phyloP scores from a whole-genome alignment of 108 stramenopile genomes.

The Conticribra guillardii region DNA sequence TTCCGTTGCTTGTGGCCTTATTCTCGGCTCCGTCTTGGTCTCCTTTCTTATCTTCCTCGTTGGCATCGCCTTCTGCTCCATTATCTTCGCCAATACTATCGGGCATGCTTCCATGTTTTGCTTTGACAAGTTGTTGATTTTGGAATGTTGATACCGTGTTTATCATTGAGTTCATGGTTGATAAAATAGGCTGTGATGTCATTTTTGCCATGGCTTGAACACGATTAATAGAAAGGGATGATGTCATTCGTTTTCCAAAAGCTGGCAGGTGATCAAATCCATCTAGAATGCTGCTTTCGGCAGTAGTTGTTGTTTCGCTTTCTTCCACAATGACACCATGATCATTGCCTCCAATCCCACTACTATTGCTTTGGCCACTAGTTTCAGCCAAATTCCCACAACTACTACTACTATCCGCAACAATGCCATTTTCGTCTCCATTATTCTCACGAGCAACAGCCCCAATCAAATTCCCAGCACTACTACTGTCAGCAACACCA shows the following conservation, averaged over 20 bases:
- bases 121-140: not conserved
- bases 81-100: not conserved
- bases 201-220: not conserved
- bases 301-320: too few relatives aligned
- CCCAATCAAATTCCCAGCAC: not conserved
- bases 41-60: not conserved
- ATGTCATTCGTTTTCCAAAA: not conserved
- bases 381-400: too few relatives aligned
- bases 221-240: too few relatives aligned
- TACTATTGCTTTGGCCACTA: too few relatives aligned
- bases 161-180: not conserved
- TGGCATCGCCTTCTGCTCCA: not conserved
- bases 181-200: not conserved
- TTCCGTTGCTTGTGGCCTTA: not conserved
- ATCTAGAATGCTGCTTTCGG: too few relatives aligned
- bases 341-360: too few relatives aligned
- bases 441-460: not conserved
- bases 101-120: not conserved
- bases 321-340: too few relatives aligned
- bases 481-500: not conserved
- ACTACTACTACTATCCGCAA: too few relatives aligned
- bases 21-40: not conserved
- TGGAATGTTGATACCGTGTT: too few relatives aligned
- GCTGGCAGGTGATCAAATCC: too few relatives aligned
- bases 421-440: too few relatives aligned